Base-by-base conservation (phyloP, 2,329 filamentous ascomycete genomes). In the Cladophialophora chaetospira region DNA sequence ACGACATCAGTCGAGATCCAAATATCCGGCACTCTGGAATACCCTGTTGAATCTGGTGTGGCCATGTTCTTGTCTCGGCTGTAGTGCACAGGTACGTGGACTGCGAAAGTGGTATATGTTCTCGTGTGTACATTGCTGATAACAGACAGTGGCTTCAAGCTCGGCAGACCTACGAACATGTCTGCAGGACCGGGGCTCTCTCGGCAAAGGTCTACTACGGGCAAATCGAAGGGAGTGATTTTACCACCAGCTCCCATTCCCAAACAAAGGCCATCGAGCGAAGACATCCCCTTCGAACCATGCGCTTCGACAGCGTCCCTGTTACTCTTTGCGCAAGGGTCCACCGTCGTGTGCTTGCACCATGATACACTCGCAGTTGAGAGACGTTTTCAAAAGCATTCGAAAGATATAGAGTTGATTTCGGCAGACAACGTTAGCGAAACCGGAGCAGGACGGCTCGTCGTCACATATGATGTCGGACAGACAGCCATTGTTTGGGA, bases 401-500 rank as follows among this genome's bases (percentile, higher is more conserved):
- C 84, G 29, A 89, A 96, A 62, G 87, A 95, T 64, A 86, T 99
- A 26, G 82, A 87, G 53, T 82, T 96, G 68, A 84, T 99, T 53
- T 87, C 88, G 1, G 91, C 95, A 51, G 94, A 99, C 72, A 97
- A 92, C 69, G 85, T 89, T 54, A 97, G 92, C 72, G 92, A 97
- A 65, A 78, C 85, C 59, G 92, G 92, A 2, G 87, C 88, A 0
- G 94, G 93, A 25, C 82, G 92, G 62, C 76, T 96, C 58, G 91
- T 96, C 2, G 90, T 96, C 60, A 97, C 91, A 75, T 97, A 96
- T 68, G 94, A 99, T 78, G 83, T 84, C 15, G 88, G 90, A 33
- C 89, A 93, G 72, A 96, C 90, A 1, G 91, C 92, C 3, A 96
- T 97, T 69, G 90, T 97, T 5, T 99, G 94, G 94, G 93, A 99